These are phyloP conservation scores for Tetragonia tetragonoides DNA, from an alignment of 148 eudicot species.

Conservation along the genomic window DNA sequence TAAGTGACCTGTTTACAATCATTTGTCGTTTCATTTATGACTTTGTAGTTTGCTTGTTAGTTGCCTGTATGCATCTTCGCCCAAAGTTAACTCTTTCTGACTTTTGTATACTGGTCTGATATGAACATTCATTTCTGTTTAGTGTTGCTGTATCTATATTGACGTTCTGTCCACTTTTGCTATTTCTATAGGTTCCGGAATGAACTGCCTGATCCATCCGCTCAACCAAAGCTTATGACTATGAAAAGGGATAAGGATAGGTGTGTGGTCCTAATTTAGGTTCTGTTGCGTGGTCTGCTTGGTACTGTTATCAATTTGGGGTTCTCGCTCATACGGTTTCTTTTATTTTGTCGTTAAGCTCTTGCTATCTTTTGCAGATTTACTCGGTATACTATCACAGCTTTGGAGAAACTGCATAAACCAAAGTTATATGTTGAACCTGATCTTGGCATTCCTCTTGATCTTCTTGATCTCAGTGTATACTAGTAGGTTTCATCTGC, in stretches of 20 bases:
- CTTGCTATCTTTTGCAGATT: constrained; percentile 54
- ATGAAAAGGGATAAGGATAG: constrained; percentile 75
- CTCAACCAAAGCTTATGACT: constrained; percentile 81
- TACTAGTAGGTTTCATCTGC: constrained; percentile 60
- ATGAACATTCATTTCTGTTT: neutral
- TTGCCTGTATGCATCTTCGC: neutral
- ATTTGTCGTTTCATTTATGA: neutral
- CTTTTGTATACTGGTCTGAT: neutral
- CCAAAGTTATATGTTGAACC: constrained; percentile 85
- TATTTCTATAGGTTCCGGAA: constrained; percentile 70
- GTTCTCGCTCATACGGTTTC: neutral
- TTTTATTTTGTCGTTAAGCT: neutral
- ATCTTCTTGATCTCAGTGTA: constrained; percentile 95
- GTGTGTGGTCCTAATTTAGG: constrained; percentile 35
- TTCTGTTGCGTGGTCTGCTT: neutral
- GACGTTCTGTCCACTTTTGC: constrained; percentile 7
- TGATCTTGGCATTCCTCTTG: constrained; percentile 98
- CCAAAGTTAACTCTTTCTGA: neutral
- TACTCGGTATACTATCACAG: constrained; percentile 70
- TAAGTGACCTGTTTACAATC: neutral
- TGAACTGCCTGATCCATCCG: constrained; percentile 93
- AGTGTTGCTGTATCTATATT: neutral
- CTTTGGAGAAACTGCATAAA: constrained; percentile 91
- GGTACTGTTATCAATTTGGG: neutral
- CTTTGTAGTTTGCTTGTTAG: constrained; percentile 1